Conservation (phyloP, 2,329 filamentous ascomycete genomes). For the Grosmannia penicillata region DNA sequence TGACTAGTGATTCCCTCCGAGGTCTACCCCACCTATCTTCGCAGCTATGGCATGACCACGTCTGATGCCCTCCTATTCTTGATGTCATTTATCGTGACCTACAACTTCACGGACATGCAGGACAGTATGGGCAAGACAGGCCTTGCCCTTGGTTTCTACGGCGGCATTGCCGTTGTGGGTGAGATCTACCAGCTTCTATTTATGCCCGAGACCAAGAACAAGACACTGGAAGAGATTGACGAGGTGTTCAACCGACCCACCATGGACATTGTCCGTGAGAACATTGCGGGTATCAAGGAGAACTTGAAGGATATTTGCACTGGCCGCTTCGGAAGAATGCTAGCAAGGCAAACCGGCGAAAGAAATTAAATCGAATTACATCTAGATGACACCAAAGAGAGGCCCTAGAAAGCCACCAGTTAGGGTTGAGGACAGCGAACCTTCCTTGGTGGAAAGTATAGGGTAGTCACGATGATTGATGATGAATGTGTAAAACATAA, state of each 20-base stretch:
- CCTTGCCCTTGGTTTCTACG: slow-evolving; percentile 56
- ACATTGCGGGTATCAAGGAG: slow-evolving; percentile 15
- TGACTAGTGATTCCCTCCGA: slow-evolving; percentile 45
- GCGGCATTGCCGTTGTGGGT: slow-evolving; percentile 54
- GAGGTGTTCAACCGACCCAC: slow-evolving; percentile 47
- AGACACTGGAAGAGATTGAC: slow-evolving; percentile 56
- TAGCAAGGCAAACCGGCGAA: background rate
- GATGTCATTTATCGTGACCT: slow-evolving; percentile 57
- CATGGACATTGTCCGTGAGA: slow-evolving; percentile 44
- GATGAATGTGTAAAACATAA: no score
- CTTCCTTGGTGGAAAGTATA: no score
- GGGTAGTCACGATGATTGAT: no score
- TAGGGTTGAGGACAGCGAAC: no score
- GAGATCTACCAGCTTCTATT: slow-evolving; percentile 61
- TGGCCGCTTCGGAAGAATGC: background rate
- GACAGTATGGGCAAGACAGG: slow-evolving; percentile 51
- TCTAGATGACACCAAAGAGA: no score
- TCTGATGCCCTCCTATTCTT: slow-evolving; percentile 56
- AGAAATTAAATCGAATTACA: no score
- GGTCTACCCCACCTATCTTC: slow-evolving; percentile 58
- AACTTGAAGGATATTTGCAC: background rate
- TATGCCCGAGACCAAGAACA: slow-evolving; percentile 56
- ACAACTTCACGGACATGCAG: slow-evolving; percentile 61
- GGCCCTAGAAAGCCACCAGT: no score
- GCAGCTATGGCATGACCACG: slow-evolving; percentile 60